Evolutionary conservation across 1,284 basidiomycete genomes (phyloP), one percentile per base, ranked within the genome.

Genomic region (Irpex lacteus): DNA sequence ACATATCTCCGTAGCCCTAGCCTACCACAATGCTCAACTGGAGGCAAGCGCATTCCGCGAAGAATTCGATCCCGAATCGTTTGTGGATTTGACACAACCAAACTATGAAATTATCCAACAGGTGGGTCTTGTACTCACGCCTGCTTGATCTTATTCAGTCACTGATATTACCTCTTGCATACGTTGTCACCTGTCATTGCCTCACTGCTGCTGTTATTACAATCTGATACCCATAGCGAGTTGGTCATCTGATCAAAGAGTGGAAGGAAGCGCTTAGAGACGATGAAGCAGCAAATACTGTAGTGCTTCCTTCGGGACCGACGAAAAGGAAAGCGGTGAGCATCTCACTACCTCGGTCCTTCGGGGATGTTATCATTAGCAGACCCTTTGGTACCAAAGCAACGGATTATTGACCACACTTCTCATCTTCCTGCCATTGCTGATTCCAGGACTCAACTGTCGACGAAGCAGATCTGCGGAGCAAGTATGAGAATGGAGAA

Each of bases 1-100:
- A 32, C 40, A 21, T 15, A 1, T 26, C 13, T 15, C 38, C 63
- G 58, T 60, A 90, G 89, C 85, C 5, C 83, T 98, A 62, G 89
- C 89, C 8, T 94, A 89, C 70, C 95, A 98, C 74, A 95, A 97
- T 74, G 90, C 87, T 7, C 93, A 96, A 72, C 84, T 98, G 3
- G 90, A 98, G 78, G 94, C 95, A 13, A 90, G 88, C 60, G 96
- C 96, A 0, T 97, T 98, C 76, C 89, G 92, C 60, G 93, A 96
- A 73, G 87, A 95, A 68, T 94, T 87, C 69, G 89, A 96, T 71
- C 81, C 85, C 1, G 85, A 87, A 60, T 76, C 82, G 3, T 91
- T 95, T 67, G 86, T 89, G 68, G 96, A 98, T 74, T 77, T 89
- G 66, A 95, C 95, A 0, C 73, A 86, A 64, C 96, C 96, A 1